Evolutionary conservation across 1,284 basidiomycete genomes (phyloP).

Genomic region (Ustilago xerochloae): DNA sequence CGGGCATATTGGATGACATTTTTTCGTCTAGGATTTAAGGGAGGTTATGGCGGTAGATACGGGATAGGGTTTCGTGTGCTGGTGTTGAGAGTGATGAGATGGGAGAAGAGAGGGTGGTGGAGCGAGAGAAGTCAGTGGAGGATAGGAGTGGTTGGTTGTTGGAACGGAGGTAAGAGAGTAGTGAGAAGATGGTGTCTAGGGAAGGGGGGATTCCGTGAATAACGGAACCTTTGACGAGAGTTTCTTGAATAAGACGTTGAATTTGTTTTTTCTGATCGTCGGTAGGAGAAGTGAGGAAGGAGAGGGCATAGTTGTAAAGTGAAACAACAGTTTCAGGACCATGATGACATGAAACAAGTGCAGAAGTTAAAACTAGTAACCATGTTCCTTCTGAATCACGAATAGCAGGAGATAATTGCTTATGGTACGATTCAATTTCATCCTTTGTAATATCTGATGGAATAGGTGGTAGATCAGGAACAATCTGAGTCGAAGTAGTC

Average conservation of each 20-base stretch:
- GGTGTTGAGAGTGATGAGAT: slow-evolving; percentile 2
- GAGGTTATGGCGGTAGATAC: slow-evolving; percentile 42
- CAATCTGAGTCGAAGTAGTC: neutral
- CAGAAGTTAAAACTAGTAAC: slow-evolving; percentile 14
- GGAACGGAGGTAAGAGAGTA: slow-evolving; percentile 12
- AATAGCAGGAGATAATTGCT: slow-evolving; percentile 2
- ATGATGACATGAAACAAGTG: slow-evolving; percentile 12
- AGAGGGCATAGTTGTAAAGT: slow-evolving; percentile 18
- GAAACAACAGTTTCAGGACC: slow-evolving; percentile 15
- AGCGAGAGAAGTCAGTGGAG: slow-evolving; percentile 11
- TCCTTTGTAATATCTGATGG: neutral
- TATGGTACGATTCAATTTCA: slow-evolving; percentile 9
- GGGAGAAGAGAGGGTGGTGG: neutral
- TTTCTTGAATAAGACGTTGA: slow-evolving; percentile 27
- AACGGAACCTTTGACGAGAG: slow-evolving; percentile 22
- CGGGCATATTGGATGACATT: slow-evolving; percentile 32
- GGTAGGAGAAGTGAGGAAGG: neutral
- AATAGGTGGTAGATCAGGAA: neutral
- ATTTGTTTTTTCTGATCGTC: neutral
- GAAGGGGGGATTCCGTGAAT: slow-evolving; percentile 28
- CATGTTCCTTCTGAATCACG: slow-evolving; percentile 7
- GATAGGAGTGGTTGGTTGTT: neutral
- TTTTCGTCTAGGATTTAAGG: slow-evolving; percentile 11
- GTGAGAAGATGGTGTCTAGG: slow-evolving; percentile 28
- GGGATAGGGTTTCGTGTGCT: neutral